These are phyloP conservation scores for Cyberlindnera subsufficiens DNA, from an alignment of 805 yeast species.

Conservation along the genomic window DNA sequence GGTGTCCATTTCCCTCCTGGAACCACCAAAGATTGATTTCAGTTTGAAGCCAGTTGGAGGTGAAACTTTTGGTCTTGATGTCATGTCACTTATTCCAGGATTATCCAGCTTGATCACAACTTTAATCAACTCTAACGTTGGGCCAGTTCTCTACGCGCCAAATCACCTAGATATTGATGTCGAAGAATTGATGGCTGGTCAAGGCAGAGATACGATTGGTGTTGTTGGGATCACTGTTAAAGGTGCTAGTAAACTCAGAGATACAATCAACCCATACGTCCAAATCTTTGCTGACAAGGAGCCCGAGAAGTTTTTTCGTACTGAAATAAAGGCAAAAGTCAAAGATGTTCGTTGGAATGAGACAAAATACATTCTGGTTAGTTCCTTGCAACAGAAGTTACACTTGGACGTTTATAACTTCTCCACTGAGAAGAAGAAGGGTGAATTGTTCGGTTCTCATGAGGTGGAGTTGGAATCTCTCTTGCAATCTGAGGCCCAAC, in stretches of 20 bases:
- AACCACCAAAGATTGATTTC: conserved; percentile 74
- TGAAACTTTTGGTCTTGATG: conserved; percentile 79
- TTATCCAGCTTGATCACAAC: conserved; percentile 65
- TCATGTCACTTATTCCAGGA: conserved; percentile 82
- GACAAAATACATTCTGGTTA: conserved; percentile 53
- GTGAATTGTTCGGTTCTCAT: conserved; percentile 42
- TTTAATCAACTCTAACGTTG: conserved; percentile 61
- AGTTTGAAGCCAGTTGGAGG: conserved; percentile 85
- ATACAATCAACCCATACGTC: conserved; percentile 56
- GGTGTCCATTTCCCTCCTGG: conserved; percentile 67
- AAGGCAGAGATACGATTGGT: conserved; percentile 64
- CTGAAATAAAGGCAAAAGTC: conserved; percentile 52
- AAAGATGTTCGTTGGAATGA: conserved; percentile 64
- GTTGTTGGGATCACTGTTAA: conserved; percentile 58
- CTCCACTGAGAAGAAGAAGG: conserved; percentile 45
- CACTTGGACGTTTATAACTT: conserved; percentile 51
- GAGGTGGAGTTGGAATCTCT: conserved; percentile 54
- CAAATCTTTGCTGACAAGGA: conserved; percentile 38
- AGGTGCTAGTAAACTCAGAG: conserved; percentile 45
- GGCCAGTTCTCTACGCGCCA: conserved; percentile 80
- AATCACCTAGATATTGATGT: conserved; percentile 72
- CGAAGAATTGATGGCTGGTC: conserved; percentile 61
- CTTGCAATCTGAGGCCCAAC: conserved; percentile 44
- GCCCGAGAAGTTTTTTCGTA: conserved; percentile 37
- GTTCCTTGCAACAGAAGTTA: conserved; percentile 50